Conservation (phyloP, 106 monocot species). For the Dioscorea dumetorum region DNA sequence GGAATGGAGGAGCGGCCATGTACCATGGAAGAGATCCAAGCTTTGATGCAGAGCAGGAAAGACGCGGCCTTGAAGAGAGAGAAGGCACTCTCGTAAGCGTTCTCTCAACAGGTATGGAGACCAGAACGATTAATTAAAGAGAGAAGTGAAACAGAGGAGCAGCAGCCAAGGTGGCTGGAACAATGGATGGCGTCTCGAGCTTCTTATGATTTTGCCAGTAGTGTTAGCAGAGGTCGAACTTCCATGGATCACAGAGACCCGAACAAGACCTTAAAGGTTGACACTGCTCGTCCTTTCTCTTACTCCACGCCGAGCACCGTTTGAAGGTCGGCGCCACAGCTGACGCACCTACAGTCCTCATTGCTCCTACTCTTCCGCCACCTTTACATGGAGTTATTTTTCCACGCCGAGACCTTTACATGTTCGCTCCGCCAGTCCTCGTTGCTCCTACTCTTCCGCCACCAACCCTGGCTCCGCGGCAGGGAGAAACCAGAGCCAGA, state of each 20-base stretch:
- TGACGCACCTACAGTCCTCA: constrained; percentile 28
- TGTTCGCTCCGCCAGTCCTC: constrained; percentile 86
- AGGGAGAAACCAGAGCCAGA: no score
- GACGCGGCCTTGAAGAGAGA: constrained; percentile 77
- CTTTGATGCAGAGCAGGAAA: no score
- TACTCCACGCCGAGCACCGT: constrained; percentile 25
- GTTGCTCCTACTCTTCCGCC: constrained; percentile 13
- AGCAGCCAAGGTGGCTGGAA: constrained; percentile 56
- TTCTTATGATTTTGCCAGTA: no score
- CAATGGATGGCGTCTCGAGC: constrained; percentile 77
- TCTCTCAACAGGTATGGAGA: constrained; percentile 73
- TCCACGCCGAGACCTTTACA: constrained; percentile 49
- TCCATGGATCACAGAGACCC: constrained; percentile 72
- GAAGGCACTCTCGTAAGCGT: constrained; percentile 56
- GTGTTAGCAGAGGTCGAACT: constrained; percentile 46
- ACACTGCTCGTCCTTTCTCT: constrained; percentile 66
- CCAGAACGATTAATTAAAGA: constrained; percentile 35
- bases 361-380: constrained; percentile 43
- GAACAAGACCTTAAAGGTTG: constrained; percentile 82
- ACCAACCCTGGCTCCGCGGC: constrained; percentile 1
- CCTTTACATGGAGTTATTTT: constrained; percentile 78
- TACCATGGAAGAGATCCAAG: no score
- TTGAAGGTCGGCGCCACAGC: neutral
- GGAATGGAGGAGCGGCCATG: no score
- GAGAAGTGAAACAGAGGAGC: constrained; percentile 21